These are phyloP conservation scores for Carex arenaria DNA, from an alignment of 202 grass and related monocot species.

Conservation along the genomic window DNA sequence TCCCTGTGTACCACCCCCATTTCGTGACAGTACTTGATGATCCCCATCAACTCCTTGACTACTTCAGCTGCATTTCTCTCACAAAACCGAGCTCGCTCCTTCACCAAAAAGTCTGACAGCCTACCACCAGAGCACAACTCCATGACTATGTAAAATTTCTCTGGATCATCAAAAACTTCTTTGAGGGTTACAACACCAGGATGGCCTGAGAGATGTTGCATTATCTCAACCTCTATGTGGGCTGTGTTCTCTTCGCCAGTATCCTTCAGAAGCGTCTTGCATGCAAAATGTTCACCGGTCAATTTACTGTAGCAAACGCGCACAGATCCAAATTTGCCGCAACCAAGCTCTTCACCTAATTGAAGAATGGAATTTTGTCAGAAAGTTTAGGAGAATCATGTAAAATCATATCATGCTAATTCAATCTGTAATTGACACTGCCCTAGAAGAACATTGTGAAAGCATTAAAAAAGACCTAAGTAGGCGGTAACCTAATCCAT, in stretches of 20 bases:
- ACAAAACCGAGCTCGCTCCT: constrained; percentile 32
- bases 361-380: background rate
- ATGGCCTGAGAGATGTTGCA: constrained; percentile 97
- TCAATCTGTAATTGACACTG: background rate
- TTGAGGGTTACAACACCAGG: constrained; percentile 77
- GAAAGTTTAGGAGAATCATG: background rate
- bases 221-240: constrained; percentile 97
- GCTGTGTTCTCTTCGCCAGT: constrained; percentile 72
- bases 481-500: background rate
- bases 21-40: constrained; percentile 89
- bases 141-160: constrained; percentile 82
- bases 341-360: constrained; percentile 54
- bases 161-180: constrained; percentile 81
- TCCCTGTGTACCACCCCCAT: constrained; percentile 95
- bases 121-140: constrained; percentile 72
- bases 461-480: background rate
- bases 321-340: constrained; percentile 90
- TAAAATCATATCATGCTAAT: background rate
- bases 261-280: constrained; percentile 73
- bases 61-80: constrained; percentile 63
- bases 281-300: constrained; percentile 52
- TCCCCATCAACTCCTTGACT: constrained; percentile 58
- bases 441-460: background rate
- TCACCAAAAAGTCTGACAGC: constrained; percentile 59
- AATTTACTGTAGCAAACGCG: constrained; percentile 62